These are phyloP conservation scores for Asterochloris sp. DNA, from an alignment of 139 green algal genomes.

Conservation along the genomic window DNA sequence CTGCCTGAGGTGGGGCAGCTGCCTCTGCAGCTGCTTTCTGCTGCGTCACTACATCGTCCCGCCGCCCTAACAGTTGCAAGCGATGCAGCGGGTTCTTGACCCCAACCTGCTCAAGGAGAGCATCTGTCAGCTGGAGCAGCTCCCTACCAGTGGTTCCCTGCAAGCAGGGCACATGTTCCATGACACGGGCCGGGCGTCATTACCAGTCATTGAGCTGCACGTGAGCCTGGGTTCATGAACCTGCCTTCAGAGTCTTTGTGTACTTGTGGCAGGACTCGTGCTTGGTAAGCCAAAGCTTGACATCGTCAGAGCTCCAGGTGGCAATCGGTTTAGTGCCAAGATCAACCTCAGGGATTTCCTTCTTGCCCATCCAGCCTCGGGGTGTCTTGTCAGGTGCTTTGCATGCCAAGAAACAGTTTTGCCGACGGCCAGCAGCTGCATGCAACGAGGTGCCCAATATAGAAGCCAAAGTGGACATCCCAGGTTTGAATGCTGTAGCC, in stretches of 20 bases:
- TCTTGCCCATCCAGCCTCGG: no score
- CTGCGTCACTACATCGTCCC: slow-evolving; percentile 10
- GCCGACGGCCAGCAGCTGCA: no score
- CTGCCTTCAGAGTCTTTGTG: slow-evolving; percentile 9
- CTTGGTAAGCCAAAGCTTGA: slow-evolving; percentile 11
- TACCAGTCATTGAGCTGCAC: background rate
- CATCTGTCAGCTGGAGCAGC: slow-evolving; percentile 11
- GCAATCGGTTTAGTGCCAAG: slow-evolving; percentile 2
- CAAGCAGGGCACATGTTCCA: background rate
- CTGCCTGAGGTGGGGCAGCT: background rate
- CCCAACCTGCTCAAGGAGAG: slow-evolving; percentile 5
- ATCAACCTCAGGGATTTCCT: background rate
- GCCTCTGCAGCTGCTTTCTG: background rate
- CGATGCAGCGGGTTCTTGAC: slow-evolving; percentile 19
- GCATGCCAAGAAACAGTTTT: no score
- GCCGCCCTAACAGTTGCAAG: slow-evolving; percentile 4
- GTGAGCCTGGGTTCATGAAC: background rate
- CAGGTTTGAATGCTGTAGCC: no score
- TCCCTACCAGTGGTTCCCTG: slow-evolving; percentile 16
- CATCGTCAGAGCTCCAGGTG: slow-evolving; percentile 7
- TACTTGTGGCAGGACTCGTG: slow-evolving; percentile 12
- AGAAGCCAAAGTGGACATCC: no score
- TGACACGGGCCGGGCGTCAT: background rate
- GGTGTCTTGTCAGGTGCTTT: no score
- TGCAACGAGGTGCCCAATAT: no score